Conservation (phyloP, 2,329 filamentous ascomycete genomes). For the Penicillium sp. region DNA sequence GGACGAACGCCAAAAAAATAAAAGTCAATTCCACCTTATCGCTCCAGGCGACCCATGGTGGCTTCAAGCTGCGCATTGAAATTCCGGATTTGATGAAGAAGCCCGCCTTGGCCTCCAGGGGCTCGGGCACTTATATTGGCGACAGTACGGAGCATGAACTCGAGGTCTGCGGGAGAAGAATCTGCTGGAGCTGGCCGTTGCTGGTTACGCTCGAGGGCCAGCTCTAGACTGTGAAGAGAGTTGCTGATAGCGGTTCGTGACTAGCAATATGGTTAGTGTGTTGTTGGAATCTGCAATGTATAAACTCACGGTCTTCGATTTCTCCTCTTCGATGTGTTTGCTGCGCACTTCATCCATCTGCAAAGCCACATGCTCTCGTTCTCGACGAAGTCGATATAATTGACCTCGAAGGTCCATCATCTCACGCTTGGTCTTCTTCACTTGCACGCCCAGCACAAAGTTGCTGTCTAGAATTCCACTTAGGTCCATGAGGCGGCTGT, state of each 20-base stretch:
- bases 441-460: conserved; percentile 46
- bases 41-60: conserved; percentile 31
- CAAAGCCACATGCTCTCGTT: conserved; percentile 52
- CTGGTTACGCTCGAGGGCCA: conserved; percentile 42
- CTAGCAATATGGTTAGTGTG: conserved; percentile 27
- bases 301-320: conserved; percentile 33
- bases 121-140: conserved; percentile 43
- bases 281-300: neutral
- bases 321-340: conserved; percentile 43
- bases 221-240: conserved; percentile 44
- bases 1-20: neutral
- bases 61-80: conserved; percentile 48
- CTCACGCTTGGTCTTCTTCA: conserved; percentile 48
- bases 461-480: conserved; percentile 56
- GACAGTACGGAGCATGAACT: conserved; percentile 46
- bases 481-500: conserved; percentile 52
- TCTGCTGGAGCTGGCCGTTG: conserved; percentile 25
- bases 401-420: conserved; percentile 49
- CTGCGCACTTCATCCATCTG: conserved; percentile 52
- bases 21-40: conserved; percentile 13
- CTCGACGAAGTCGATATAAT: conserved; percentile 50
- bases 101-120: conserved; percentile 41
- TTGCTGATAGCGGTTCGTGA: conserved; percentile 44
- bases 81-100: conserved; percentile 41
- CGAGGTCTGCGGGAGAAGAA: conserved; percentile 37